A percentile compares a stretch with the other conserved stretches of the same genome.
Evolutionary conservation across 73 alveolate species (phyloP).

Genomic region (Vitrella brassicaformis): DNA sequence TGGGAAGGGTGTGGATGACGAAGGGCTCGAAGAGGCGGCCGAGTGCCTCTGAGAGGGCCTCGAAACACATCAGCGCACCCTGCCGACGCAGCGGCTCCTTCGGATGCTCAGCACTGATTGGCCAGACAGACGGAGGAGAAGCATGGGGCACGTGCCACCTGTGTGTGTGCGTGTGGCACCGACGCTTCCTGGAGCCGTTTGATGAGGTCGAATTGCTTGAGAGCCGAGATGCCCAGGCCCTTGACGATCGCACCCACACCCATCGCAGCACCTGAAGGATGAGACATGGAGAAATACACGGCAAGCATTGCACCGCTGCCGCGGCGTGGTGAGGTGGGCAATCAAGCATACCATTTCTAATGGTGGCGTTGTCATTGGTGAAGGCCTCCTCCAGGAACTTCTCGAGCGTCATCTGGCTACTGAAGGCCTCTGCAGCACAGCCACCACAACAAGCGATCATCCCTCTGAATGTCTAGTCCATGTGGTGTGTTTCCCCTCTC

Average conservation of each 20-base stretch:
- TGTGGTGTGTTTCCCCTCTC: no score
- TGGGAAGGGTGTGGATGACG: slow-evolving; percentile 13
- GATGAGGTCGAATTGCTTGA: not conserved
- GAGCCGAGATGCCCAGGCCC: not conserved
- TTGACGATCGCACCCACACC: not conserved
- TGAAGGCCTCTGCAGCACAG: not conserved
- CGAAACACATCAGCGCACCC: slow-evolving; percentile 33
- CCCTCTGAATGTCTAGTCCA: no score
- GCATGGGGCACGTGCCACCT: not conserved
- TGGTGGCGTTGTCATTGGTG: no score
- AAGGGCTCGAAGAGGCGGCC: slow-evolving; percentile 41
- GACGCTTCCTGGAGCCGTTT: not conserved
- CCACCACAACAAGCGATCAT: no score
- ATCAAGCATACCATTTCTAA: no score
- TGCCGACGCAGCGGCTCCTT: slow-evolving; percentile 17
- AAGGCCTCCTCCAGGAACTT: no score
- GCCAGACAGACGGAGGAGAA: not conserved
- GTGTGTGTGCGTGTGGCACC: not conserved
- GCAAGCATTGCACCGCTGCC: no score
- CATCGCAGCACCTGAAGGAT: not conserved
- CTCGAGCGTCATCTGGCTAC: no score
- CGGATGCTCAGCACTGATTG: slow-evolving; percentile 8
- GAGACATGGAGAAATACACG: not conserved
- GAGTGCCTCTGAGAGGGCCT: slow-evolving; percentile 13
- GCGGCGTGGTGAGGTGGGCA: no score